These are phyloP conservation scores for Xenoacremonium recifei DNA, from an alignment of 2,329 filamentous ascomycete genomes.

Conservation along the genomic window DNA sequence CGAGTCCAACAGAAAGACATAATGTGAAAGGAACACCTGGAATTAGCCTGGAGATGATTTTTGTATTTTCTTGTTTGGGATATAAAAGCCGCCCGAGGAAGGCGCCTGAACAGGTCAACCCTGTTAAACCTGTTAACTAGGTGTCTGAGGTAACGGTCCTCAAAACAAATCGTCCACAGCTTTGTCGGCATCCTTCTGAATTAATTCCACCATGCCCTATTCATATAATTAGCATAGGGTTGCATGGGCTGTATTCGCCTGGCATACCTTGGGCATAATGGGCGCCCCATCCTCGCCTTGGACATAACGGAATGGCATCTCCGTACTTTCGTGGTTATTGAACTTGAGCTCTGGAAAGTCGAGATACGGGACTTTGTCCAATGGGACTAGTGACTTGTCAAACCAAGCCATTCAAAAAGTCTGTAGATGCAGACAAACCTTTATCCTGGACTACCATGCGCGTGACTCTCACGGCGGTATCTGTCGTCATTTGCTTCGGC, in stretches of 20 bases:
- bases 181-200: constrained; percentile 92
- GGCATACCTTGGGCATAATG: constrained; percentile 85
- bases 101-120: too few relatives aligned
- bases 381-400: constrained; percentile 56
- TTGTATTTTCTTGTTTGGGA: too few relatives aligned
- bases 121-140: too few relatives aligned
- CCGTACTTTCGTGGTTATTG: constrained; percentile 86
- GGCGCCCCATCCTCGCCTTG: constrained; percentile 70
- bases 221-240: constrained; percentile 20
- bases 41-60: too few relatives aligned
- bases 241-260: neutral
- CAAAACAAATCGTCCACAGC: constrained; percentile 81
- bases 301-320: constrained; percentile 99
- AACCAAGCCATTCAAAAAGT: constrained; percentile 8
- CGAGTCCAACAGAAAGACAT: too few relatives aligned
- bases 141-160: too few relatives aligned
- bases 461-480: constrained; percentile 93
- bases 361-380: constrained; percentile 77
- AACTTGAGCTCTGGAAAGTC: constrained; percentile 89
- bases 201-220: constrained; percentile 91
- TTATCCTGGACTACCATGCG: constrained; percentile 83
- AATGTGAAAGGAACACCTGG: too few relatives aligned
- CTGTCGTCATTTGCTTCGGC: constrained; percentile 96
- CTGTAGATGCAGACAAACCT: constrained; percentile 50
- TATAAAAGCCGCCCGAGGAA: too few relatives aligned